A percentile compares a stretch with the other conserved stretches of the same genome.
These are phyloP conservation scores for Bacidia gigantensis DNA, from an alignment of 495 filamentous ascomycete genomes.

Conservation along the genomic window DNA sequence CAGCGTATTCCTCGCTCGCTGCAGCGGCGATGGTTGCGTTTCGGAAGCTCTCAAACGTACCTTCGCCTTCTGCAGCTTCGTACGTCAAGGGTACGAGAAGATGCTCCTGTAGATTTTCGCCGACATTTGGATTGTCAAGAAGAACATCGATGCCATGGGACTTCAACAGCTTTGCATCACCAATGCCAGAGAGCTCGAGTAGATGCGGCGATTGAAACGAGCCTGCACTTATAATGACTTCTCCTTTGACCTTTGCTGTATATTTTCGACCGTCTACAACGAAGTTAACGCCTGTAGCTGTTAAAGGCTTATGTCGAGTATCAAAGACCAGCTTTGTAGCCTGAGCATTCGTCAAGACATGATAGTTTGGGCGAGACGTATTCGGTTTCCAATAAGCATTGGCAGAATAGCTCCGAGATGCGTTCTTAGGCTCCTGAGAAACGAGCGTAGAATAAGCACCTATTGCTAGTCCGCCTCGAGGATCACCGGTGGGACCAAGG, in stretches of 20 bases:
- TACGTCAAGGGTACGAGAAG: slow-evolving; percentile 9
- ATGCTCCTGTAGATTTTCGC: slow-evolving; percentile 37
- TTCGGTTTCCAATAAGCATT: slow-evolving; percentile 29
- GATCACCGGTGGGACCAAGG: slow-evolving; percentile 24
- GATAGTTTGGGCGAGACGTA: slow-evolving; percentile 32
- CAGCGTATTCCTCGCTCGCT: slow-evolving; percentile 5
- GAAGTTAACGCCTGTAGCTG: slow-evolving; percentile 27
- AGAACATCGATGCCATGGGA: slow-evolving; percentile 40
- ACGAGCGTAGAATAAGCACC: slow-evolving; percentile 28
- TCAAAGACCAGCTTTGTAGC: slow-evolving; percentile 30
- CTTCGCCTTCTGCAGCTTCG: slow-evolving; percentile 11
- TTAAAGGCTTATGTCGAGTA: slow-evolving; percentile 2
- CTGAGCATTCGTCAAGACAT: slow-evolving; percentile 31
- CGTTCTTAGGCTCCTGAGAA: slow-evolving; percentile 28
- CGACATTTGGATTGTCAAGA: slow-evolving; percentile 40
- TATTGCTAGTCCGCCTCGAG: slow-evolving; percentile 24
- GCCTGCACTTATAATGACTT: slow-evolving; percentile 18
- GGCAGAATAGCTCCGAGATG: slow-evolving; percentile 39
- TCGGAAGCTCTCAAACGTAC: slow-evolving; percentile 9
- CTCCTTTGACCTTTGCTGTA: slow-evolving; percentile 18
- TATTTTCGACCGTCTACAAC: slow-evolving; percentile 14
- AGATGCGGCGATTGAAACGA: slow-evolving; percentile 38
- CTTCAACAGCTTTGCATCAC: slow-evolving; percentile 23
- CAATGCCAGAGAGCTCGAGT: slow-evolving; percentile 27
- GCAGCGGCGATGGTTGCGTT: background rate